Evolutionary conservation across 2,329 filamentous ascomycete genomes (phyloP).

Genomic region (Dothistroma pini): DNA sequence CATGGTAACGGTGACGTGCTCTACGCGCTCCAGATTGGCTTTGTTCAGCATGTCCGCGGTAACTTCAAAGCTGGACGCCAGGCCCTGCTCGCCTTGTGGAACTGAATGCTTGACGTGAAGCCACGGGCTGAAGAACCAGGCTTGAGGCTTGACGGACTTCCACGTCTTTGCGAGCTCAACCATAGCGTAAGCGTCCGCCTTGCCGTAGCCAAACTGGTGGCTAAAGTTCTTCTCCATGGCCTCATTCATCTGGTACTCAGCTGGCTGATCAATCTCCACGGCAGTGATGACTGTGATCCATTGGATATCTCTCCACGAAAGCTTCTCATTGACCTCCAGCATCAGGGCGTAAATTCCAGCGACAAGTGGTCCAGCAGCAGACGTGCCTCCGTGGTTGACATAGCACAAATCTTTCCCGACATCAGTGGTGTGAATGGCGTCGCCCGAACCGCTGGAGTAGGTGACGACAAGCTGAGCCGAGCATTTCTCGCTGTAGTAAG

Average conservation of each 20-base stretch:
- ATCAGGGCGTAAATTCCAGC: conserved; percentile 90
- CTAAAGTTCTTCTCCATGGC: conserved; percentile 81
- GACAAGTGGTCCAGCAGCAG: conserved; percentile 87
- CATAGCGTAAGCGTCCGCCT: conserved; percentile 81
- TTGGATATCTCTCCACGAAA: conserved; percentile 93
- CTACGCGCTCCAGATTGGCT: conserved; percentile 79
- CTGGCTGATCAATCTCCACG: conserved; percentile 71
- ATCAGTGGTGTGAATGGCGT: conserved; percentile 94
- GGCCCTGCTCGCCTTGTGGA: conserved; percentile 76
- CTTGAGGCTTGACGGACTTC: conserved; percentile 87
- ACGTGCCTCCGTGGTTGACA: conserved; percentile 84
- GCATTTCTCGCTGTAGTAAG: conserved; percentile 94
- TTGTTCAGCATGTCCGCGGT: conserved; percentile 74
- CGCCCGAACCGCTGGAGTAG: conserved; percentile 85
- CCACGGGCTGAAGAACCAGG: conserved; percentile 94
- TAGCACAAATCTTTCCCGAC: conserved; percentile 79
- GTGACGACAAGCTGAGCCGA: conserved; percentile 94
- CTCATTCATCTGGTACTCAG: conserved; percentile 74
- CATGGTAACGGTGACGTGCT: conserved; percentile 98
- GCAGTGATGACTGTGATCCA: conserved; percentile 84
- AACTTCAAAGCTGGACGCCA: conserved; percentile 77
- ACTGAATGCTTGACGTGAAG: conserved; percentile 81
- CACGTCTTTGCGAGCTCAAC: conserved; percentile 83
- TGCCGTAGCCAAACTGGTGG: conserved; percentile 93
- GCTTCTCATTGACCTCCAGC: conserved; percentile 75